A percentile compares a stretch with the other conserved stretches of the same genome.
Evolutionary conservation across 345 rosid species (phyloP).

Genomic region (Populus simonii): DNA sequence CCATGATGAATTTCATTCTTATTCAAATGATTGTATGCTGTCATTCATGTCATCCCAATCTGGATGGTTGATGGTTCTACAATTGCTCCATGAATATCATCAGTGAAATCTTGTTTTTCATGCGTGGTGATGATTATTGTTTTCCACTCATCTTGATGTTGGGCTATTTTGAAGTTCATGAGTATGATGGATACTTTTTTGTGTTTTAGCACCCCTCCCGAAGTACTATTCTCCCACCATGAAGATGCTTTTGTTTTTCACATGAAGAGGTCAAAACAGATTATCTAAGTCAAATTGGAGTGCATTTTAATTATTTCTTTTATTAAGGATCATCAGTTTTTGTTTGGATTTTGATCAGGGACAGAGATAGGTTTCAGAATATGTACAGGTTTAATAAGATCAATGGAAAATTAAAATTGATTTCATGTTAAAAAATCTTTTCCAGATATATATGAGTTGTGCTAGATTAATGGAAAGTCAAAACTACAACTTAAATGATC

Average conservation of each 20-base stretch:
- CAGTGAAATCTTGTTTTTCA: not conserved
- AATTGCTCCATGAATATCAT: not conserved
- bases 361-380: not conserved
- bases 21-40: not conserved
- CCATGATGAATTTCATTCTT: conserved; percentile 4
- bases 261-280: not conserved
- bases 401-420: not conserved
- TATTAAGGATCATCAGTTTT: not conserved
- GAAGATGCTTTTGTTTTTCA: not conserved
- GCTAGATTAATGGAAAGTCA: conserved; percentile 2
- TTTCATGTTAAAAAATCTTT: not conserved
- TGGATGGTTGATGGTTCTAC: not conserved
- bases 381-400: not conserved
- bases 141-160: conserved; percentile 2
- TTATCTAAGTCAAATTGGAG: not conserved
- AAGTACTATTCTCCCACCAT: not conserved
- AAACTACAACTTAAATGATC: not conserved
- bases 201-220: not conserved
- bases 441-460: not conserved
- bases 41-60: not conserved
- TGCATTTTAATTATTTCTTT: no score
- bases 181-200: not conserved
- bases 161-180: not conserved
- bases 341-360: not conserved
- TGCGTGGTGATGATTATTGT: not conserved